Conservation (phyloP, 1,139 yeast genomes). For the Zygoascus hellenicus region DNA sequence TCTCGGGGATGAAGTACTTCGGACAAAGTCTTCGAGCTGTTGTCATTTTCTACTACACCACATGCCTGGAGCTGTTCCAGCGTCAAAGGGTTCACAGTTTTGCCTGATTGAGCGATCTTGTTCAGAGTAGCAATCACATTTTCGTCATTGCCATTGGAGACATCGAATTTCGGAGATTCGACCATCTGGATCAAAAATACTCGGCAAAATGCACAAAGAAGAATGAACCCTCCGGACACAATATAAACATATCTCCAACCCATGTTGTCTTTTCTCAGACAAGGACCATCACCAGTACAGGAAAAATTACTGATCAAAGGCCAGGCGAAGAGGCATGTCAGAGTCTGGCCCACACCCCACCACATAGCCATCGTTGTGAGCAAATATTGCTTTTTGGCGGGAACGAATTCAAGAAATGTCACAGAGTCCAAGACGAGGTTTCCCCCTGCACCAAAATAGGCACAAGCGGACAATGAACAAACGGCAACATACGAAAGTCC, state of each 20-base stretch:
- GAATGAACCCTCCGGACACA: constrained; percentile 48
- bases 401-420: constrained; percentile 54
- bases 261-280: constrained; percentile 44
- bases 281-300: constrained; percentile 38
- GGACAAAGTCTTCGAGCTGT: constrained; percentile 12
- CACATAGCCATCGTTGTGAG: constrained; percentile 52
- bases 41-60: constrained; percentile 26
- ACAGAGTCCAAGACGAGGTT: constrained; percentile 57
- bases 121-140: constrained; percentile 35
- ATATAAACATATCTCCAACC: constrained; percentile 61
- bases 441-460: constrained; percentile 42
- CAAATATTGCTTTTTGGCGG: constrained; percentile 48
- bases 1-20: constrained; percentile 16
- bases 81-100: constrained; percentile 21
- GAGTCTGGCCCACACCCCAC: constrained; percentile 61
- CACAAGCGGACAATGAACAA: constrained; percentile 42
- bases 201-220: constrained; percentile 45
- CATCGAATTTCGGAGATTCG: constrained; percentile 55
- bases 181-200: constrained; percentile 43
- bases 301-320: constrained; percentile 48
- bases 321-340: constrained; percentile 52
- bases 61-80: constrained; percentile 42
- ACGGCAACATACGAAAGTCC: constrained; percentile 43
- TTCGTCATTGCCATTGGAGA: constrained; percentile 48
- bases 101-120: constrained; percentile 24